Evolutionary conservation across 2,329 filamentous ascomycete species (phyloP).

Genomic region (Tolypocladium cylindrosporum): DNA sequence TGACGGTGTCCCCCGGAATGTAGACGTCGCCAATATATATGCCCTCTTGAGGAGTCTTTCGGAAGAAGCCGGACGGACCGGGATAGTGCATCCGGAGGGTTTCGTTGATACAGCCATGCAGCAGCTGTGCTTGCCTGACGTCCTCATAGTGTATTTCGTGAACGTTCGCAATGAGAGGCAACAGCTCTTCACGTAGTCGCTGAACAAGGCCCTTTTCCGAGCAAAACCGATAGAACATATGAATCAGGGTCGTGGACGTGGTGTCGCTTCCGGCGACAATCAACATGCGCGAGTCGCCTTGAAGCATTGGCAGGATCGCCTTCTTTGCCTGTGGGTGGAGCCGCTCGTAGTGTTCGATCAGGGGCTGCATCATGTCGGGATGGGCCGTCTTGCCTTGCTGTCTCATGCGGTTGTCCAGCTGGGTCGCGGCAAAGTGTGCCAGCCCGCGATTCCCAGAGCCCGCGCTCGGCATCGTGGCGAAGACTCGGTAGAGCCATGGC

Average conservation of each 20-base stretch:
- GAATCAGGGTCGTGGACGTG: neutral
- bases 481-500: constrained; percentile 1
- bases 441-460: neutral
- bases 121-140: neutral
- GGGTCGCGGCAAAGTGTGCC: neutral
- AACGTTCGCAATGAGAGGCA: neutral
- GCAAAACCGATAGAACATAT: constrained; percentile 3
- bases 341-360: neutral
- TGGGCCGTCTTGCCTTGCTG: constrained; percentile 1
- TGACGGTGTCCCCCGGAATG: constrained; percentile 20
- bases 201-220: neutral
- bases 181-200: neutral
- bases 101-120: constrained; percentile 3
- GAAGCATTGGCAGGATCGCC: neutral
- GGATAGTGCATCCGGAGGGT: constrained; percentile 2
- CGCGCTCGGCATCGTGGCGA: neutral
- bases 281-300: constrained; percentile 1
- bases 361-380: neutral
- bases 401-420: neutral
- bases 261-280: constrained; percentile 5
- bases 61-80: constrained; percentile 4
- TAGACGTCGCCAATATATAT: constrained; percentile 16
- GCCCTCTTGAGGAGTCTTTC: constrained; percentile 25
- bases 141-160: neutral
- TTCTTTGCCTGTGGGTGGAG: neutral